Evolutionary conservation across 2,329 filamentous ascomycete species (phyloP).

Genomic region (Lizonia empirigonia): DNA sequence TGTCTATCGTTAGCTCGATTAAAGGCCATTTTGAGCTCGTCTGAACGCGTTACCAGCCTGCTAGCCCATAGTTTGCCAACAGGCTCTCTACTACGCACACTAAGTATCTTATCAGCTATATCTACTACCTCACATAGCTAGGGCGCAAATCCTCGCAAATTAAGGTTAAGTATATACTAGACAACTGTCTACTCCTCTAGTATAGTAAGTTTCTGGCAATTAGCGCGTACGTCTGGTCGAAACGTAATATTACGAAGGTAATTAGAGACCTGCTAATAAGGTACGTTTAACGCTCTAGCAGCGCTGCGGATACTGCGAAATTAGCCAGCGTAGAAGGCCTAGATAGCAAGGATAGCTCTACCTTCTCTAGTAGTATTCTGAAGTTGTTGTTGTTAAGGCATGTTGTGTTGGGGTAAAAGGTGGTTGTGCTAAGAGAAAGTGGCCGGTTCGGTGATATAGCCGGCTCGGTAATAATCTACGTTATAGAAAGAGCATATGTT

Average conservation of each 20-base stretch:
- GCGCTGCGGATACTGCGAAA: neutral
- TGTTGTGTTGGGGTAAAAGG: too few relatives aligned
- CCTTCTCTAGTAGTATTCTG: too few relatives aligned
- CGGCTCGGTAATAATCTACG: too few relatives aligned
- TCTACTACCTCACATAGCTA: conserved; percentile 19
- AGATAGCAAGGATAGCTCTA: too few relatives aligned
- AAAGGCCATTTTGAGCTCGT: conserved; percentile 21
- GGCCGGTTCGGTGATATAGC: too few relatives aligned
- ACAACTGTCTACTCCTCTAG: conserved; percentile 23
- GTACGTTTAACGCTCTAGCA: too few relatives aligned
- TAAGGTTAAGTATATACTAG: conserved; percentile 22
- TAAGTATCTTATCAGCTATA: conserved; percentile 28
- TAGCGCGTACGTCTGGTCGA: neutral
- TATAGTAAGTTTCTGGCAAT: conserved; percentile 13
- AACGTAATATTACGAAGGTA: neutral
- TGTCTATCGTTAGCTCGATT: conserved; percentile 18
- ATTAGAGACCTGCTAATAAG: too few relatives aligned
- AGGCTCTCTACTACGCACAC: conserved; percentile 7
- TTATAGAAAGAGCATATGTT: too few relatives aligned
- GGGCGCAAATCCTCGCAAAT: conserved; percentile 19
- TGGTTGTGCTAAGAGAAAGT: too few relatives aligned
- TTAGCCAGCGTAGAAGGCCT: neutral
- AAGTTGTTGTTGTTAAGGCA: too few relatives aligned
- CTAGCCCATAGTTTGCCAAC: conserved; percentile 21
- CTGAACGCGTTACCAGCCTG: conserved; percentile 21